Evolutionary conservation across 805 yeast genomes (phyloP).

Genomic region (Spencermartinsiella europaea): DNA sequence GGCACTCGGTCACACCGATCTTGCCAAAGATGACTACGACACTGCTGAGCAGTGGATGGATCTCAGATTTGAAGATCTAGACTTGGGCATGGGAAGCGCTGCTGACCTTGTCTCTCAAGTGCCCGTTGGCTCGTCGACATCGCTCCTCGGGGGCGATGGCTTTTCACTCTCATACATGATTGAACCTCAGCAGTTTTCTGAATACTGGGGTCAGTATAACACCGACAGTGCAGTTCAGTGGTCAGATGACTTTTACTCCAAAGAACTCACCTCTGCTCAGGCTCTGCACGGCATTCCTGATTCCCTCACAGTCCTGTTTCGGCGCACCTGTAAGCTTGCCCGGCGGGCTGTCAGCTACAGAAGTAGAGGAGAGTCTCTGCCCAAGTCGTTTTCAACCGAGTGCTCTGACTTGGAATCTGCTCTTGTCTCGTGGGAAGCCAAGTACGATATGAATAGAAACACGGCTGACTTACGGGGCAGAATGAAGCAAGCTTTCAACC

Average conservation of each 20-base stretch:
- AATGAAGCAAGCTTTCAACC: conserved; percentile 63
- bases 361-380: conserved; percentile 20
- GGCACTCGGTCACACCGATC: neutral
- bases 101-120: neutral
- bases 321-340: conserved; percentile 63
- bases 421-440: conserved; percentile 62
- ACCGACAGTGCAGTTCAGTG: conserved; percentile 4
- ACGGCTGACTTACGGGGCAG: conserved; percentile 21
- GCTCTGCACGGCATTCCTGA: conserved; percentile 82
- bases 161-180: conserved; percentile 22
- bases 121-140: neutral
- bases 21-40: neutral
- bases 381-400: conserved; percentile 12
- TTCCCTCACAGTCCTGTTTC: conserved; percentile 65
- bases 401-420: conserved; percentile 42
- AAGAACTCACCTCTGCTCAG: conserved; percentile 50
- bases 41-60: conserved; percentile 24
- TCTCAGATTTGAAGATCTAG: conserved; percentile 23
- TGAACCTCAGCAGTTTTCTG: conserved; percentile 22
- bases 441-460: conserved; percentile 41
- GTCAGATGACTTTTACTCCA: conserved; percentile 21
- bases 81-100: conserved; percentile 9
- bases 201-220: conserved; percentile 23
- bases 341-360: conserved; percentile 54
- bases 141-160: neutral